These are phyloP conservation scores for Agrocybe praecox DNA, from an alignment of 768 basidiomycete species.

Conservation along the genomic window DNA sequence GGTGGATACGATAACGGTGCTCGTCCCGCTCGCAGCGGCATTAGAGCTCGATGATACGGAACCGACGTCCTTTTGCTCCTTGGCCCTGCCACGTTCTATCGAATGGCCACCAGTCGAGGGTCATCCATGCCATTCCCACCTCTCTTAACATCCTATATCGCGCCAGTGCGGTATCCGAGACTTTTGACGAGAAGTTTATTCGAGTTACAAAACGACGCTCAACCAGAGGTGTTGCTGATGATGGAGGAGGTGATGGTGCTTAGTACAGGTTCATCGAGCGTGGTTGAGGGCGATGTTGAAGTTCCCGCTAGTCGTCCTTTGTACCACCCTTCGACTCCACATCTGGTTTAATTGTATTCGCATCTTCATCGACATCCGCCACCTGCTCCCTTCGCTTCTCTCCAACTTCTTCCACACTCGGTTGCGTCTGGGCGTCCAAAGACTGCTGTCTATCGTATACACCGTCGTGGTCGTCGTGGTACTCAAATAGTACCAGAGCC, in stretches of 20 bases:
- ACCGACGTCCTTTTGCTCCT: not conserved
- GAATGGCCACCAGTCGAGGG: not conserved
- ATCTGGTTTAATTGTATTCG: not conserved
- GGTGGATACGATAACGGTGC: not conserved
- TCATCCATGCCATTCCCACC: constrained; percentile 69
- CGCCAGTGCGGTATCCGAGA: constrained; percentile 39
- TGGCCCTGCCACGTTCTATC: constrained; percentile 25
- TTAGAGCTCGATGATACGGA: not conserved
- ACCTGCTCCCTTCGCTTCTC: not conserved
- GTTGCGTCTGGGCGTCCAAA: constrained; percentile 11
- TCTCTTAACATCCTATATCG: constrained; percentile 24
- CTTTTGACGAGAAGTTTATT: constrained; percentile 51
- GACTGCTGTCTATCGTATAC: not conserved
- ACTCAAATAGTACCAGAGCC: constrained; percentile 56
- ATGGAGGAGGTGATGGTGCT: constrained; percentile 62
- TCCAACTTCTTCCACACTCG: not conserved
- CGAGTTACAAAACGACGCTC: constrained; percentile 51
- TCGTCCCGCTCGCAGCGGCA: not conserved
- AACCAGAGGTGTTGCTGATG: constrained; percentile 52
- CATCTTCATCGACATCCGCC: not conserved
- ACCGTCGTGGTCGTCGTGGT: constrained; percentile 22
- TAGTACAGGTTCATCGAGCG: not conserved
- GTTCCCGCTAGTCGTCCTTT: not conserved
- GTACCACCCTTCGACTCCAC: not conserved
- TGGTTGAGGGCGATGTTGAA: not conserved